Conservation (phyloP, 2,329 filamentous ascomycete genomes). For the Penicillium sp. region DNA sequence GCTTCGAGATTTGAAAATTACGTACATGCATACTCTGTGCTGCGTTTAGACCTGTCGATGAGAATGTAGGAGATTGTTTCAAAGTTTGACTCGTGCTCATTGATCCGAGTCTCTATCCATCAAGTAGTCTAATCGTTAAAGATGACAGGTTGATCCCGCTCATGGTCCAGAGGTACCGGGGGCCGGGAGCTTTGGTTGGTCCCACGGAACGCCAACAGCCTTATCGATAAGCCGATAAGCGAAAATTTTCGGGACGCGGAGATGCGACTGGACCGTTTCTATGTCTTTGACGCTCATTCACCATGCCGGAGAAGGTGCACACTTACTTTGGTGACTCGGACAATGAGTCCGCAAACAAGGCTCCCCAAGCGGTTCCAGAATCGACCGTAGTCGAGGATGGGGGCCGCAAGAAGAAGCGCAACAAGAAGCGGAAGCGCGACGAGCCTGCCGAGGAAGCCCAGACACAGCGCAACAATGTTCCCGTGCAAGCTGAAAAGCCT, state of each 20-base stretch:
- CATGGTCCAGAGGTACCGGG: too few species aligned
- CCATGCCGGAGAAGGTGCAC: constrained; percentile 50
- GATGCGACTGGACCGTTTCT: constrained; percentile 1
- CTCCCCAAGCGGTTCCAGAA: constrained; percentile 15
- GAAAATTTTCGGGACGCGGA: constrained; percentile 21
- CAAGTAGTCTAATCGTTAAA: neutral
- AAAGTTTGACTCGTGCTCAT: neutral
- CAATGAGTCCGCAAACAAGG: constrained; percentile 27
- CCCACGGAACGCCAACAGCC: neutral
- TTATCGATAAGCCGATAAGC: constrained; percentile 25
- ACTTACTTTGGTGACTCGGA: constrained; percentile 44
- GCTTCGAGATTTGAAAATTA: neutral
- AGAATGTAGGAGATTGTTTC: neutral
- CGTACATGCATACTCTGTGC: neutral
- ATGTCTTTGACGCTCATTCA: constrained; percentile 18
- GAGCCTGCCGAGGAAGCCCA: constrained; percentile 22
- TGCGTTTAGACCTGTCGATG: neutral
- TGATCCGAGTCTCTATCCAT: neutral
- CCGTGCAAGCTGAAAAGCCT: constrained; percentile 3
- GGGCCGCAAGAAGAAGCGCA: constrained; percentile 33
- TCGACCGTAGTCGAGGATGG: constrained; percentile 10
- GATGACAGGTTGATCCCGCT: neutral
- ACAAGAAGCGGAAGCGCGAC: constrained; percentile 41
- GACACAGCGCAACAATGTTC: constrained; percentile 15
- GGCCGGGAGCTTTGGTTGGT: neutral